phyloP scores from a whole-genome alignment of 2,329 filamentous ascomycete genomes.

The Pseudogymnoascus sp. region DNA sequence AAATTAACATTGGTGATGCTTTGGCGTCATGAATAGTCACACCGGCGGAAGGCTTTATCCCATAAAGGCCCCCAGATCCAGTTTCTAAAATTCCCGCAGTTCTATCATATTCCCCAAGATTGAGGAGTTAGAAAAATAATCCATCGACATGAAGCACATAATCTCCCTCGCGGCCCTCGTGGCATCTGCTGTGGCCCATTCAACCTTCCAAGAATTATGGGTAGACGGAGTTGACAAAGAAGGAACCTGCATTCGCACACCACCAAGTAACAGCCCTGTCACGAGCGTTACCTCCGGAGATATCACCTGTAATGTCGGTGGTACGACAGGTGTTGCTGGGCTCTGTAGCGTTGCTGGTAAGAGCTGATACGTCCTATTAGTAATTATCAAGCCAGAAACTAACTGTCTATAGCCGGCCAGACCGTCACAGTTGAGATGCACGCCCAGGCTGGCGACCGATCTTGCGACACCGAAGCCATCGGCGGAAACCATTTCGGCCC shows the following conservation, averaged over 20 bases:
- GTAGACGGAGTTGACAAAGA: slow-evolving; percentile 41
- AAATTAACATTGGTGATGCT: not conserved
- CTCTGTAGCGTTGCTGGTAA: slow-evolving; percentile 17
- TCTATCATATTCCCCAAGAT: not conserved
- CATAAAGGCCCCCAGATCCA: not conserved
- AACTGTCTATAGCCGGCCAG: slow-evolving; percentile 42
- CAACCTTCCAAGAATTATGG: slow-evolving; percentile 39
- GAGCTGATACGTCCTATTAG: slow-evolving; percentile 22
- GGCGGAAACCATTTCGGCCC: slow-evolving; percentile 39
- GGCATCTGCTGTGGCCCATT: slow-evolving; percentile 32
- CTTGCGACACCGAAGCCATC: slow-evolving; percentile 40
- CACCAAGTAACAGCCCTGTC: slow-evolving; percentile 43
- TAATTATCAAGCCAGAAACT: slow-evolving; percentile 34
- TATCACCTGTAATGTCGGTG: slow-evolving; percentile 40
- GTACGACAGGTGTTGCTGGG: slow-evolving; percentile 29
- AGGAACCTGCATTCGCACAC: slow-evolving; percentile 41
- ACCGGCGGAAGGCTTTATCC: too few relatives aligned
- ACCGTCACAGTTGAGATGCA: slow-evolving; percentile 45
- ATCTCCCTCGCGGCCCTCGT: slow-evolving; percentile 7
- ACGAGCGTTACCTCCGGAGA: slow-evolving; percentile 37
- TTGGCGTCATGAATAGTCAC: not conserved
- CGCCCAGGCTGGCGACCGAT: slow-evolving; percentile 40
- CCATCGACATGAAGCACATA: not conserved
- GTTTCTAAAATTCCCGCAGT: not conserved
- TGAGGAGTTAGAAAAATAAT: not conserved